phyloP scores from a whole-genome alignment of 2,329 filamentous ascomycete species.

The Penicillium hordei region DNA sequence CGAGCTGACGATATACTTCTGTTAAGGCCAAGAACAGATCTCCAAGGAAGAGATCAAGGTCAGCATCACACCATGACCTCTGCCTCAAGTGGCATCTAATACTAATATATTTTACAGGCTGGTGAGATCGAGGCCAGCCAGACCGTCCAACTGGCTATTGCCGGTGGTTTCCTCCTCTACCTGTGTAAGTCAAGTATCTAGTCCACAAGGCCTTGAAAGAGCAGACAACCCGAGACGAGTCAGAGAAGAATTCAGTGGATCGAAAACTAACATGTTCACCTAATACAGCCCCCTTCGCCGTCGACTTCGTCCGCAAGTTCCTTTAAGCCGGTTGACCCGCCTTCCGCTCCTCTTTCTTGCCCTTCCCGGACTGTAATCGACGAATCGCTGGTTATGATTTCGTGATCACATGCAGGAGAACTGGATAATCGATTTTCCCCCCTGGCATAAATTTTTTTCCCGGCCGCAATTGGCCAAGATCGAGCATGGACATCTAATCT shows the following conservation, averaged over 20 bases:
- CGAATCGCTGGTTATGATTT: slow-evolving; percentile 10
- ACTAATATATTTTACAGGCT: slow-evolving; percentile 31
- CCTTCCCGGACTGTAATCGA: slow-evolving; percentile 4
- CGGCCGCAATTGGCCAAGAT: background rate
- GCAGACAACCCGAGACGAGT: background rate
- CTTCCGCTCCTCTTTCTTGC: slow-evolving; percentile 1
- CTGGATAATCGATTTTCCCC: slow-evolving; percentile 1
- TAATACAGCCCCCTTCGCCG: slow-evolving; percentile 48
- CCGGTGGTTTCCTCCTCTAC: slow-evolving; percentile 59
- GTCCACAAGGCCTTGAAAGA: background rate
- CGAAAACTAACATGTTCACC: background rate
- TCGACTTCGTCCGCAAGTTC: slow-evolving; percentile 51
- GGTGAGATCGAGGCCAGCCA: slow-evolving; percentile 55
- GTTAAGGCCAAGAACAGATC: slow-evolving; percentile 44
- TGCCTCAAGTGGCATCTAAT: background rate
- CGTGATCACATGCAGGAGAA: slow-evolving; percentile 5
- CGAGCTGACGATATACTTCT: slow-evolving; percentile 2
- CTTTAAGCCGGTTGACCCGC: slow-evolving; percentile 35
- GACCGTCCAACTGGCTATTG: slow-evolving; percentile 56
- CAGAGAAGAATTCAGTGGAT: background rate
- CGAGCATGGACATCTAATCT: background rate
- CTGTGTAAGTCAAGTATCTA: slow-evolving; percentile 52
- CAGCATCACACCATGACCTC: slow-evolving; percentile 9
- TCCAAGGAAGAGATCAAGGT: slow-evolving; percentile 50
- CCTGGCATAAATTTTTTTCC: background rate